These are phyloP conservation scores for Bryum argenteum DNA, from an alignment of 225 moss, liverwort and hornwort species.

Conservation along the genomic window DNA sequence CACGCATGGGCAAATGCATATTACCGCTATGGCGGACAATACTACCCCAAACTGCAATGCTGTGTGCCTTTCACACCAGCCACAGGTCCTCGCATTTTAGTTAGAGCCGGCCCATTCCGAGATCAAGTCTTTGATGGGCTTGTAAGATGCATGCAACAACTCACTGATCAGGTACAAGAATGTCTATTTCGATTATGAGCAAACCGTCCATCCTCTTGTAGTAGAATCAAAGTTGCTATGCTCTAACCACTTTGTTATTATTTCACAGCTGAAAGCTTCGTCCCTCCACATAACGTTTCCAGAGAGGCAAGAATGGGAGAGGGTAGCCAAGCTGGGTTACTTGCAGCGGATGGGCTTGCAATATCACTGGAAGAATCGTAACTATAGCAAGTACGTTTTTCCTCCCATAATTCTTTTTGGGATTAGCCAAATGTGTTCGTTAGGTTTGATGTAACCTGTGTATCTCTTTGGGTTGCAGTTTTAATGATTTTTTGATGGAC, in stretches of 20 bases:
- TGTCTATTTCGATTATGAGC: not conserved
- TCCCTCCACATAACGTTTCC: slow-evolving; percentile 96
- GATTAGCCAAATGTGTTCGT: slow-evolving; percentile 5
- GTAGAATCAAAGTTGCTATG: not conserved
- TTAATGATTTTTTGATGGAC: slow-evolving; percentile 94
- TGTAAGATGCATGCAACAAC: slow-evolving; percentile 91
- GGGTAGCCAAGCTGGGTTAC: slow-evolving; percentile 73
- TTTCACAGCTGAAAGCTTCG: slow-evolving; percentile 80
- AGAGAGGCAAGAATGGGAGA: slow-evolving; percentile 77
- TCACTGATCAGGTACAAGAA: slow-evolving; percentile 69
- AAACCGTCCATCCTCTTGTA: not conserved
- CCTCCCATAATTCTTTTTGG: not conserved
- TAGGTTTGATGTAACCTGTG: not conserved
- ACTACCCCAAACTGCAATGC: slow-evolving; percentile 96
- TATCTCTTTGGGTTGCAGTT: slow-evolving; percentile 53
- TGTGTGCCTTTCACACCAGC: slow-evolving; percentile 99
- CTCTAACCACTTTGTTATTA: slow-evolving; percentile 23
- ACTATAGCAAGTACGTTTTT: slow-evolving; percentile 61
- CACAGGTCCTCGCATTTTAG: slow-evolving; percentile 94
- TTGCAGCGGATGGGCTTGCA: slow-evolving; percentile 95
- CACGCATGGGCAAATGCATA: slow-evolving; percentile 94
- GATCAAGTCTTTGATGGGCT: slow-evolving; percentile 97
- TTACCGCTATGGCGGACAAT: slow-evolving; percentile 89
- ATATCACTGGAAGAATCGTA: slow-evolving; percentile 93
- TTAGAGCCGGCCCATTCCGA: slow-evolving; percentile 65